Percentiles rank a stretch among this genome's conserved stretches.
Conservation (phyloP, 2,329 filamentous ascomycete species). For the Xylaria sp. region DNA sequence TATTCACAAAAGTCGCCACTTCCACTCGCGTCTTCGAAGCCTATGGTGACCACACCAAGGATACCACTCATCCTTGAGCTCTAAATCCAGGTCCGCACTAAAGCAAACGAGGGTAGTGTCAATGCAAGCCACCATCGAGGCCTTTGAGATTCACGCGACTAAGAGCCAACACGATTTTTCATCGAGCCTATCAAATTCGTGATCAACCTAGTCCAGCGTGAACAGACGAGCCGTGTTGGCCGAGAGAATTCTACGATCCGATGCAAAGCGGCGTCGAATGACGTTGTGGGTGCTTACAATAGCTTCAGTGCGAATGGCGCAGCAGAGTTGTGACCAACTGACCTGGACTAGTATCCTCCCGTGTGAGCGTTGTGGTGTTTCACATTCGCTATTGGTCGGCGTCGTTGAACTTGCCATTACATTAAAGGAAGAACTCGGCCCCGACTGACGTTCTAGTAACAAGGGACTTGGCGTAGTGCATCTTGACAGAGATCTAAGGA, state of each 20-base stretch:
- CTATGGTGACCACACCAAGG: neutral
- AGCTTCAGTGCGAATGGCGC: neutral
- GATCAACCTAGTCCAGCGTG: neutral
- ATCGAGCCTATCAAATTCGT: neutral
- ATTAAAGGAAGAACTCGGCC: neutral
- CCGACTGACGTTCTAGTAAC: no score
- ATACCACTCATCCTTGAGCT: neutral
- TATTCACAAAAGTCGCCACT: neutral
- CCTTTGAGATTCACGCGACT: neutral
- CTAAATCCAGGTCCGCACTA: neutral
- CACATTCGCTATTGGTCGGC: slow-evolving; percentile 10
- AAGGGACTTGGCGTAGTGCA: no score
- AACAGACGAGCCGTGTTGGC: neutral
- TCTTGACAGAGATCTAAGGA: neutral
- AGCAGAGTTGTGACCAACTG: slow-evolving; percentile 16
- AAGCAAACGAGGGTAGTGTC: neutral
- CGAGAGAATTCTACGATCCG: neutral
- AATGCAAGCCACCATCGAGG: slow-evolving; percentile 5
- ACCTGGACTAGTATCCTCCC: slow-evolving; percentile 1
- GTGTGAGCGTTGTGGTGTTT: neutral
- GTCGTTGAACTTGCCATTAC: neutral
- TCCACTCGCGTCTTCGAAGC: neutral
- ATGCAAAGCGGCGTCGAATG: slow-evolving; percentile 17
- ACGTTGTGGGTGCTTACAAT: neutral
- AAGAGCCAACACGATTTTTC: slow-evolving; percentile 1